A percentile compares a stretch with the other conserved stretches of the same genome.
phyloP scores from a whole-genome alignment of 768 basidiomycete genomes.

The Ramaria sp. region DNA sequence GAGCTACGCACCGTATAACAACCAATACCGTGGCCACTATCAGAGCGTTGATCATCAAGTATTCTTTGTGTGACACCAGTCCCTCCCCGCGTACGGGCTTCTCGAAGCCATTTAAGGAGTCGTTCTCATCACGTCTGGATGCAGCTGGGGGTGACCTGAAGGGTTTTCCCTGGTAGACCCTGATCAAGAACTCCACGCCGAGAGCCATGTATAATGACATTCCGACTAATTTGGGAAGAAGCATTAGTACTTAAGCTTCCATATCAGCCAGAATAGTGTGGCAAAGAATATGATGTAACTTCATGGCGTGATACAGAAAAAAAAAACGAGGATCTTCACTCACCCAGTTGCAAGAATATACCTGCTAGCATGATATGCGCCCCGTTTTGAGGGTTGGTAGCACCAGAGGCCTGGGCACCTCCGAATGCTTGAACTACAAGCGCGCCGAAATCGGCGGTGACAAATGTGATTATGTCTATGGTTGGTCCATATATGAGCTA shows the following conservation, averaged over 20 bases:
- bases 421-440: conserved; percentile 57
- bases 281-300: no score
- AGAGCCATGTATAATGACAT: conserved; percentile 32
- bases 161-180: conserved; percentile 28
- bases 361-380: conserved; percentile 51
- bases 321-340: conserved; percentile 9
- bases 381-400: conserved; percentile 9
- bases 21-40: conserved; percentile 27
- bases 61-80: not conserved
- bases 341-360: conserved; percentile 48
- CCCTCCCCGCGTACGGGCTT: not conserved
- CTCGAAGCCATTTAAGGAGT: not conserved
- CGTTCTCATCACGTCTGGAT: not conserved
- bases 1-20: conserved; percentile 32
- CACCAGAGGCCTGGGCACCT: conserved; percentile 25
- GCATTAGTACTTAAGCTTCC: no score
- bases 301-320: no score
- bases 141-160: conserved; percentile 10
- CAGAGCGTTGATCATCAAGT: conserved; percentile 24
- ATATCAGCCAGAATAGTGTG: no score
- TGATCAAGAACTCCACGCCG: conserved; percentile 36
- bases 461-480: not conserved
- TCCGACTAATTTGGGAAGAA: conserved; percentile 27
- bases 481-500: not conserved
- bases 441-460: conserved; percentile 39